Percentiles rank a stretch among this genome's conserved stretches.
Conservation (phyloP, 768 basidiomycete species). For the Pleurotus salmoneostramineus region DNA sequence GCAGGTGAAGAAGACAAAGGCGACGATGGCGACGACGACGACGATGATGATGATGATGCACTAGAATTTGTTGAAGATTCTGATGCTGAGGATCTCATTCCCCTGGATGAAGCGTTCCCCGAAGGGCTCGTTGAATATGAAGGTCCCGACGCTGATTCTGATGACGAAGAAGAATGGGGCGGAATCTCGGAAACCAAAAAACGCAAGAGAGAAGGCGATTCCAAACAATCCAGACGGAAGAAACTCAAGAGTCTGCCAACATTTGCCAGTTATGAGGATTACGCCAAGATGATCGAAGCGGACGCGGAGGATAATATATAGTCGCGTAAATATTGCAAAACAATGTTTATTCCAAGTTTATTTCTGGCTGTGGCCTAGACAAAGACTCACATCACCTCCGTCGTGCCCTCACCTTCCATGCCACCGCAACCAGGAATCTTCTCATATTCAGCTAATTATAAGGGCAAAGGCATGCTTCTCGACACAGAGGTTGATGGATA, state of each 20-base stretch:
- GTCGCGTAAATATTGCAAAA: neutral
- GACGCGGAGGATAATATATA: conserved; percentile 65
- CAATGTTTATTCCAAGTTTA: too few relatives aligned
- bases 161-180: conserved; percentile 50
- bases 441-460: conserved; percentile 47
- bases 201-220: conserved; percentile 37
- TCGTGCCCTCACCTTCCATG: conserved; percentile 28
- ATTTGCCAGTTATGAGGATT: conserved; percentile 87
- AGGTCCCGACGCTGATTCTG: conserved; percentile 41
- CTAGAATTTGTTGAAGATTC: conserved; percentile 61
- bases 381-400: neutral
- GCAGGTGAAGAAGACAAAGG: conserved; percentile 25
- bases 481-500: conserved; percentile 28
- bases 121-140: conserved; percentile 59
- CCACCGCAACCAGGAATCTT: conserved; percentile 72
- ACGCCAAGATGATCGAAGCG: conserved; percentile 81
- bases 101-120: conserved; percentile 51
- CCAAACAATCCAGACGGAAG: conserved; percentile 51
- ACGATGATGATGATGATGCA: conserved; percentile 36
- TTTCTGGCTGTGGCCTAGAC: too few relatives aligned
- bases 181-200: conserved; percentile 43
- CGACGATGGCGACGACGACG: conserved; percentile 10
- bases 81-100: conserved; percentile 68
- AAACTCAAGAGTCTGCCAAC: conserved; percentile 68
- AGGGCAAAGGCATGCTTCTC: conserved; percentile 16